Evolutionary conservation across 306 rosid species (phyloP).

Genomic region (Sesbania bispinosa): DNA sequence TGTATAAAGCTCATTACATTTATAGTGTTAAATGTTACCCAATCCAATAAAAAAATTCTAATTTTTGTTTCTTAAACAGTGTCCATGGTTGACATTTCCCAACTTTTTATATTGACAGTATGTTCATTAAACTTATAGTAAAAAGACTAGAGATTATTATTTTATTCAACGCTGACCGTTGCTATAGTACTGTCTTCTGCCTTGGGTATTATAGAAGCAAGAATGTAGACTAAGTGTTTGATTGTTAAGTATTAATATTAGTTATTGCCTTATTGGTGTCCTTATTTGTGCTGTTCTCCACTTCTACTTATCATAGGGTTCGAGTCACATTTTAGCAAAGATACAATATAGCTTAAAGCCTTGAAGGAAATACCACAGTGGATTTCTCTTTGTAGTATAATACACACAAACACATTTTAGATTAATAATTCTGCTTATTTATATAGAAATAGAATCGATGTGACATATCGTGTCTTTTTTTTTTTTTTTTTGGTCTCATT

Average conservation of each 20-base stretch:
- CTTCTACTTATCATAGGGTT: slow-evolving; percentile 12
- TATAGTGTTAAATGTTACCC: no score
- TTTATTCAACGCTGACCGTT: background rate
- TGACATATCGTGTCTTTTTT: no score
- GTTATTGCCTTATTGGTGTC: background rate
- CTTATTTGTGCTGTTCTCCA: background rate
- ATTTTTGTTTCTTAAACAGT: no score
- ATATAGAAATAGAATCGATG: no score
- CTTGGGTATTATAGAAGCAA: slow-evolving; percentile 14
- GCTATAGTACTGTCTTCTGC: background rate
- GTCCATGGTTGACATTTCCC: no score
- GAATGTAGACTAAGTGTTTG: background rate
- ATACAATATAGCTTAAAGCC: background rate
- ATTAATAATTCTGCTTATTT: background rate
- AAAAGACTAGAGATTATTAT: no score
- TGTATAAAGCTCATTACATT: no score
- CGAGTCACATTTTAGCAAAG: background rate
- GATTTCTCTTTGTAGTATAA: background rate
- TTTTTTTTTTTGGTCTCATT: no score
- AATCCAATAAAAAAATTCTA: no score
- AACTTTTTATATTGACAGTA: no score
- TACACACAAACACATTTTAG: background rate
- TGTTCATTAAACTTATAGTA: no score
- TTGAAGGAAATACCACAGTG: background rate
- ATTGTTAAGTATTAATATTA: background rate